A percentile compares a stretch with the other conserved stretches of the same genome.
These are phyloP conservation scores for Aspergillus alliaceus DNA, from an alignment of 2,329 filamentous ascomycete genomes.

Conservation along the genomic window DNA sequence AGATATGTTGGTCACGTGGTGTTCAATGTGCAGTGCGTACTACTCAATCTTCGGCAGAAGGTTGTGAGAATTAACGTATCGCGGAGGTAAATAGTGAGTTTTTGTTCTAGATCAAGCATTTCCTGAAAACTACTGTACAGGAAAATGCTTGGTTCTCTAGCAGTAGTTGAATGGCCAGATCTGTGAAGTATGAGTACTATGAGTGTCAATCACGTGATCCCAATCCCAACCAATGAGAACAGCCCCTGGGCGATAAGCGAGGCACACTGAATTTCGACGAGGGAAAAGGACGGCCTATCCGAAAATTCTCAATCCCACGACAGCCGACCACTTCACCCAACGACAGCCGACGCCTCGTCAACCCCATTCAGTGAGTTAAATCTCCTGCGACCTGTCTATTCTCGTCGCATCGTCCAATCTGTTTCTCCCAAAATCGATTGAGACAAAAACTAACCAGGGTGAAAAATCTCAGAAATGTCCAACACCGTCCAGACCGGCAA, in stretches of 20 bases:
- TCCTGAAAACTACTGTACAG: too few species aligned
- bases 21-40: not conserved
- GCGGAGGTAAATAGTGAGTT: too few species aligned
- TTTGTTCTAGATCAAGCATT: too few species aligned
- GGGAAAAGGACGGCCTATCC: constrained; percentile 25
- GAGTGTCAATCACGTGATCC: constrained; percentile 1
- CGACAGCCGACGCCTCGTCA: constrained; percentile 35
- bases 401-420: not conserved
- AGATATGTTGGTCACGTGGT: not conserved
- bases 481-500: constrained; percentile 64
- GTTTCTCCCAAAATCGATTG: not conserved
- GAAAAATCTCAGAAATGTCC: constrained; percentile 60
- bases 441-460: not conserved
- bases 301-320: constrained; percentile 23
- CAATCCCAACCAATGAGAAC: constrained; percentile 27
- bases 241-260: constrained; percentile 32
- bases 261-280: constrained; percentile 37
- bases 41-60: not conserved
- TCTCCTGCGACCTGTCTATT: not conserved
- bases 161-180: too few species aligned
- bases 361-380: constrained; percentile 38
- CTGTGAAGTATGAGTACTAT: not conserved
- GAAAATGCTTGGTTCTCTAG: too few species aligned
- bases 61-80: too few species aligned
- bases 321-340: constrained; percentile 29